Percentiles rank a stretch among this genome's conserved stretches.
These are phyloP conservation scores for Termitomyces sp. DNA, from an alignment of 768 basidiomycete species.

Conservation along the genomic window DNA sequence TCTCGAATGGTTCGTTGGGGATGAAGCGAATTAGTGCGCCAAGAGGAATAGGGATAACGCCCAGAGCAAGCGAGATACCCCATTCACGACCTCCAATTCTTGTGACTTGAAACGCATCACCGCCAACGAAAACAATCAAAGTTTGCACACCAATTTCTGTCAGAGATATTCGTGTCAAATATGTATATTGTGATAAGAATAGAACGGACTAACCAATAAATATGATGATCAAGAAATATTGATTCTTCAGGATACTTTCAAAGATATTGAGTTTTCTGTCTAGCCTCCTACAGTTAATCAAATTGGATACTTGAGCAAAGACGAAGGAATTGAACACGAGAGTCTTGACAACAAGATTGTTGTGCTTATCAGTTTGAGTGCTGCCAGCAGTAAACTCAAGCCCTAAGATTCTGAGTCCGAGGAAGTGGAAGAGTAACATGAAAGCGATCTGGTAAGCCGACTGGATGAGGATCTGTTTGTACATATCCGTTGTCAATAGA, in stretches of 20 bases:
- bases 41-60: conserved; percentile 81
- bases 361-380: conserved; percentile 25
- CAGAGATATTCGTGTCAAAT: background rate
- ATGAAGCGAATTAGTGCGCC: conserved; percentile 76
- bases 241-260: conserved; percentile 73
- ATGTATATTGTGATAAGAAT: too few species aligned
- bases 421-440: conserved; percentile 88
- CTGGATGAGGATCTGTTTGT: conserved; percentile 93
- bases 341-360: conserved; percentile 61
- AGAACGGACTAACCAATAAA: conserved; percentile 71
- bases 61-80: conserved; percentile 89
- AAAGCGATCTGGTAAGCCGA: conserved; percentile 81
- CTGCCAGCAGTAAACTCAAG: conserved; percentile 35
- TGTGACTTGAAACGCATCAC: conserved; percentile 87
- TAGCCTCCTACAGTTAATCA: conserved; percentile 84
- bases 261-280: conserved; percentile 89
- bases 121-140: conserved; percentile 86
- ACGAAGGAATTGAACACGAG: conserved; percentile 97
- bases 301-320: conserved; percentile 96
- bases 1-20: conserved; percentile 78
- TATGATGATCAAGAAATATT: conserved; percentile 85
- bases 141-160: conserved; percentile 84
- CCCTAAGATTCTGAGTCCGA: conserved; percentile 68
- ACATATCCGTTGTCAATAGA: conserved; percentile 89
- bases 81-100: conserved; percentile 80